A percentile compares a stretch with the other conserved stretches of the same genome.
Conservation (phyloP, 1,284 basidiomycete genomes). For the Ceratobasidium sp. region DNA sequence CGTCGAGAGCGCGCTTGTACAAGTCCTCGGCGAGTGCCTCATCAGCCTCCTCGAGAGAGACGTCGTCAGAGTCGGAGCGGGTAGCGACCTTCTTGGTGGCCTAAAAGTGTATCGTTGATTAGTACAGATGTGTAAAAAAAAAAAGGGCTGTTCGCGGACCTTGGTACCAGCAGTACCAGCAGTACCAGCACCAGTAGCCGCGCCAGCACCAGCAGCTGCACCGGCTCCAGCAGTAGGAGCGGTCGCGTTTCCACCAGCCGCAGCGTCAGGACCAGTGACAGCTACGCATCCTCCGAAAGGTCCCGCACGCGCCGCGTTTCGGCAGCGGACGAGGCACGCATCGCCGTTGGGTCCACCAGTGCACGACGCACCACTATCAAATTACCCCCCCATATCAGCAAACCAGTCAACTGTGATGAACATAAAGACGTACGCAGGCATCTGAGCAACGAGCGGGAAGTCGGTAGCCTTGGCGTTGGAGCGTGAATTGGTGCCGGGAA, state of each 20-base stretch:
- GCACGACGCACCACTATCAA: background rate
- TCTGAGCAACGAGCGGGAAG: constrained; percentile 44
- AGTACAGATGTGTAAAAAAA: background rate
- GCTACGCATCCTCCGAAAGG: constrained; percentile 41
- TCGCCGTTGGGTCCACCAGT: constrained; percentile 31
- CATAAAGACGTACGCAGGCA: constrained; percentile 42
- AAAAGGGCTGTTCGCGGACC: background rate
- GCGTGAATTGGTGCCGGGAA: constrained; percentile 44
- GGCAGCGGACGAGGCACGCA: constrained; percentile 31
- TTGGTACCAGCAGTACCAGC: background rate
- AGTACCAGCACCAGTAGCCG: constrained; percentile 2
- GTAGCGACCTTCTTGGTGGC: constrained; percentile 18
- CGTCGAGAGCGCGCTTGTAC: constrained; percentile 34
- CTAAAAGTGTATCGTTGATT: background rate
- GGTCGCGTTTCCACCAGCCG: background rate
- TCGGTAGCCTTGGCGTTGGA: constrained; percentile 45
- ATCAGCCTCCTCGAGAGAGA: constrained; percentile 15
- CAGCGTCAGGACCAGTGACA: background rate
- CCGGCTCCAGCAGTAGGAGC: constrained; percentile 4
- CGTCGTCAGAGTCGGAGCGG: constrained; percentile 15
- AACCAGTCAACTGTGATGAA: background rate
- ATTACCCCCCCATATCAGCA: background rate
- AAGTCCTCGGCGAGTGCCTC: constrained; percentile 25
- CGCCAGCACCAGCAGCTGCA: background rate
- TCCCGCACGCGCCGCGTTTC: constrained; percentile 40